Conservation (phyloP, 345 rosid genomes). For the Hibiscus trionum region DNA sequence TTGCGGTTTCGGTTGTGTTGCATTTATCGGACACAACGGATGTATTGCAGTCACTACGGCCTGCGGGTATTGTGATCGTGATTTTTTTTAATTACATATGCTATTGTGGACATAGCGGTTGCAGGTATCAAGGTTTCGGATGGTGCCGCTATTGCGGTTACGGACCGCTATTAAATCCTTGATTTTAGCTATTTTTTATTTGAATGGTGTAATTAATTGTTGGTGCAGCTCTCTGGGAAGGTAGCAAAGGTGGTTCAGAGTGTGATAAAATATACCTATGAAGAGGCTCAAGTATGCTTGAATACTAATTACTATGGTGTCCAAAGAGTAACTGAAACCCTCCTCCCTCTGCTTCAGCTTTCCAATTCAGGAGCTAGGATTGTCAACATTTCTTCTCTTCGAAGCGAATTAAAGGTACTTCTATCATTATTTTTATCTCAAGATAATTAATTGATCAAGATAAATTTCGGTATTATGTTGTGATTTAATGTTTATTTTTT, state of each 20-base stretch:
- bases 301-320: constrained; percentile 43
- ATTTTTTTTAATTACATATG: too few species aligned
- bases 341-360: constrained; percentile 40
- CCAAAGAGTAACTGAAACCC: constrained; percentile 31
- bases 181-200: background rate
- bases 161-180: background rate
- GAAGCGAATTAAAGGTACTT: constrained; percentile 36
- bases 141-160: too few species aligned
- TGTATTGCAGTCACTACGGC: too few species aligned
- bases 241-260: constrained; percentile 22
- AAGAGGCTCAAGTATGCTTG: constrained; percentile 38
- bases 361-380: constrained; percentile 42
- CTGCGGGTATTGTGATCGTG: too few species aligned
- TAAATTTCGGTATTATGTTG: background rate
- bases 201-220: background rate
- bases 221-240: constrained; percentile 37
- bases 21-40: too few species aligned
- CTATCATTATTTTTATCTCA: background rate
- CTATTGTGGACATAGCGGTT: too few species aligned
- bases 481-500: background rate
- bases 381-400: constrained; percentile 42
- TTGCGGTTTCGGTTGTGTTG: too few species aligned
- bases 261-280: constrained; percentile 29
- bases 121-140: too few species aligned
- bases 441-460: background rate